Conservation (phyloP, 208 protist genomes). For the Trypanosoma conorhini region DNA sequence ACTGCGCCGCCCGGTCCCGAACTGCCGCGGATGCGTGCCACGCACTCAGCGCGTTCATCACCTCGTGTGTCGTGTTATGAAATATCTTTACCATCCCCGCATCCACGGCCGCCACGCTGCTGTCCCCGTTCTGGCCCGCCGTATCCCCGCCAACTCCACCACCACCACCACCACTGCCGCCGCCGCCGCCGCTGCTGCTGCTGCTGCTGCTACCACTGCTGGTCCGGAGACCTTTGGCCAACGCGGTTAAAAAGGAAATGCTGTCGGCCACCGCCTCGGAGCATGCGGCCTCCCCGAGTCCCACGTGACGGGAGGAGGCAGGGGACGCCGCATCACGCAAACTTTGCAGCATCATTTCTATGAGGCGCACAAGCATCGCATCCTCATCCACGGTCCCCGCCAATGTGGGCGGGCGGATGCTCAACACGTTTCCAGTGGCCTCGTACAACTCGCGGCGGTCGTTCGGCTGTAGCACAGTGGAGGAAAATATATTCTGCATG, state of each 20-base stretch:
- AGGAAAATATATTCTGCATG: constrained; percentile 52
- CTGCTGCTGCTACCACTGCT: not conserved
- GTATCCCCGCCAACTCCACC: too few species aligned
- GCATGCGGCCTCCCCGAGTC: not conserved
- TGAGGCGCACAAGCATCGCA: constrained; percentile 25
- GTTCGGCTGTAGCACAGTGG: constrained; percentile 32
- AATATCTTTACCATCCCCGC: constrained; percentile 33
- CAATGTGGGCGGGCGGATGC: constrained; percentile 13
- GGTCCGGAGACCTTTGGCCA: constrained; percentile 41
- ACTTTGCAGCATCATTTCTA: constrained; percentile 6
- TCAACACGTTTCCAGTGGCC: constrained; percentile 61
- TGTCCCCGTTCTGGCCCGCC: too few species aligned
- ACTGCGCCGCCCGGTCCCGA: constrained; percentile 53
- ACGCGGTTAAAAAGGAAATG: constrained; percentile 55
- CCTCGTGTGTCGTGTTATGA: constrained; percentile 36
- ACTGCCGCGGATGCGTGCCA: constrained; percentile 42
- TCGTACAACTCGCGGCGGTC: constrained; percentile 76
- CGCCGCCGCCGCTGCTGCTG: constrained; percentile 10
- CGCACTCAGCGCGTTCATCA: constrained; percentile 35
- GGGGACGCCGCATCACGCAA: constrained; percentile 6
- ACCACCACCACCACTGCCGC: constrained; percentile 4
- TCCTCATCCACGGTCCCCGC: constrained; percentile 1
- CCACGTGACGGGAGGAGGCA: not conserved
- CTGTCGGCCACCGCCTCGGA: constrained; percentile 42
- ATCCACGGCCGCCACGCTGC: too few species aligned